Evolutionary conservation across 352 stramenopile genomes (phyloP), one percentile per base, ranked within the genome.

Genomic region (Globisporangium echinulatum): DNA sequence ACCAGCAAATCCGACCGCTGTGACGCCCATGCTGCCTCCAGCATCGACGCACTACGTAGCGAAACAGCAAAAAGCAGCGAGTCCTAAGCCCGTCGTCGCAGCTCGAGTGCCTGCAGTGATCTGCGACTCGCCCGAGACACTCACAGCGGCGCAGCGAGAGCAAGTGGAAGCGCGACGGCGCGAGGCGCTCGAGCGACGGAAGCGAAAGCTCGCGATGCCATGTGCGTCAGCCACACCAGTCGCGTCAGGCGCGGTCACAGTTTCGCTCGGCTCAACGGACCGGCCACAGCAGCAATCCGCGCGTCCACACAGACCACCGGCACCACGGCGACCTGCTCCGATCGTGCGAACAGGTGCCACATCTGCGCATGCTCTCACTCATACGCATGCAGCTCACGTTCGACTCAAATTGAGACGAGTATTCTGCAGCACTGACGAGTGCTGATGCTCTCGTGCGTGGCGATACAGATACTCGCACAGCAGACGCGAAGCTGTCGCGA

Each of bases 181-280:
- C 17, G 75, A 87, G 49, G 82, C 82, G 39, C 65, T 94, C 14
- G 74, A 82, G 42, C 81, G 82, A 54, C 64, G 77, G 37, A 74
- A 76, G 64, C 69, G 68, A 13, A 62, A 64, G 11, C 17, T 66
- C 17, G 9, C 7, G 39, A n/a, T 25, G 46, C 9, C 38, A 13
- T 7, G 33, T 4, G 25, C 25, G 25, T 3, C 25, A 33, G 25
- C 25, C 25, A 33, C 25, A 33, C 1, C 25, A 33, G 25, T 33
- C 25, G 25, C 25, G 25, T 3, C 25, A 33, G 25, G 2, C 25
- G 25, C 25, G 25, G 2, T 33, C 25, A 3, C 25, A 33, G 25
- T 33, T 33, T 3, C 25, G 25, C 25, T 33, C 25, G 25, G 2
- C 25, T 33, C 25, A 33, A 33, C 25, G 25, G 25, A 33, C 25